Evolutionary conservation across 208 protist genomes (phyloP).

Genomic region (Leishmania gerbilli): DNA sequence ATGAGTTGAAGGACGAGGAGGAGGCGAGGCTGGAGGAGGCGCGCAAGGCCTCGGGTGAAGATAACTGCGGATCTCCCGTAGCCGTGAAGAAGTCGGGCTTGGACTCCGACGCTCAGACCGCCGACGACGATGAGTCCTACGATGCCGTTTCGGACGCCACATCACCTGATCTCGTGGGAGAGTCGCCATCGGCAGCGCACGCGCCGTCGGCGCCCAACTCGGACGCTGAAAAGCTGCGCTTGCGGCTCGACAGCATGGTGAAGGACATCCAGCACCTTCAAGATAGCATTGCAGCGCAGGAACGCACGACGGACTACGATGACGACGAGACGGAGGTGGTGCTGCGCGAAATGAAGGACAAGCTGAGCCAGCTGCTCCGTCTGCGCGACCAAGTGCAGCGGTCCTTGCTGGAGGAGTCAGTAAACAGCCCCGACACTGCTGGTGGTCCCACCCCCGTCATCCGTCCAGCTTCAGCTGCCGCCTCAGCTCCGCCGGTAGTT

Average conservation of each 20-base stretch:
- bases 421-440: conserved; percentile 1
- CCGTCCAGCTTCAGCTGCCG: conserved; percentile 3
- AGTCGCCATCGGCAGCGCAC: not conserved
- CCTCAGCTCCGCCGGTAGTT: conserved; percentile 11
- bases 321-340: conserved; percentile 68
- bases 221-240: conserved; percentile 58
- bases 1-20: conserved; percentile 49
- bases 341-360: conserved; percentile 76
- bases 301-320: conserved; percentile 54
- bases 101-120: conserved; percentile 14
- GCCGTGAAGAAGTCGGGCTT: not conserved
- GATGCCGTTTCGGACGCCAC: conserved; percentile 4
- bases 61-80: conserved; percentile 3
- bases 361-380: conserved; percentile 76
- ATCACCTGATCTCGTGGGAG: not conserved
- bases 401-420: conserved; percentile 42
- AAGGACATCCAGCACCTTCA: conserved; percentile 81
- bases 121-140: not conserved
- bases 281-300: conserved; percentile 59
- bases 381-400: conserved; percentile 79
- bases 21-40: conserved; percentile 35
- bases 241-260: conserved; percentile 75
- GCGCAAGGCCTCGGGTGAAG: conserved; percentile 15
- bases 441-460: conserved; percentile 21
- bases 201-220: conserved; percentile 10